Percentiles rank a stretch among this genome's conserved stretches.
phyloP scores from a whole-genome alignment of 179 eudicot genomes.

The Beta corolliflora region DNA sequence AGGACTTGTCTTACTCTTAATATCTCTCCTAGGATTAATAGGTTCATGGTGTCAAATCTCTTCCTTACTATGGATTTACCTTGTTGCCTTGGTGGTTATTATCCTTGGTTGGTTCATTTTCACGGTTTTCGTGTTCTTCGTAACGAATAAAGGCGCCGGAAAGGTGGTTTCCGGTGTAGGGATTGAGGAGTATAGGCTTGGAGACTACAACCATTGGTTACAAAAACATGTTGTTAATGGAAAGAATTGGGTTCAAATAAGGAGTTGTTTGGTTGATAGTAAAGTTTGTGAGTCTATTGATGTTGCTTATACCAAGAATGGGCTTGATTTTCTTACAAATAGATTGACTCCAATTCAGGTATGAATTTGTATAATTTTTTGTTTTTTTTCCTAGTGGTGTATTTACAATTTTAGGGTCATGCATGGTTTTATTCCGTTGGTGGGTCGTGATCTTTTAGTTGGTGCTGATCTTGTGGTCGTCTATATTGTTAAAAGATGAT shows the following conservation, averaged over 20 bases:
- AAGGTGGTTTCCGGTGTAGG: slow-evolving; percentile 47
- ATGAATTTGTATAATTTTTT: neutral
- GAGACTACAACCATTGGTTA: slow-evolving; percentile 65
- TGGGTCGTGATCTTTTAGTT: neutral
- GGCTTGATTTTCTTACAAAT: slow-evolving; percentile 28
- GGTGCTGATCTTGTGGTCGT: neutral
- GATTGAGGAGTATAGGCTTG: slow-evolving; percentile 42
- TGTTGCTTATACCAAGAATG: slow-evolving; percentile 16
- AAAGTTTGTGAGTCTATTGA: slow-evolving; percentile 38
- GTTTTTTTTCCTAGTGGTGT: neutral
- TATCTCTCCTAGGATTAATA: slow-evolving; percentile 45
- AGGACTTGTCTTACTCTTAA: slow-evolving; percentile 36
- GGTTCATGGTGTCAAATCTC: slow-evolving; percentile 43
- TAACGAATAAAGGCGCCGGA: slow-evolving; percentile 56
- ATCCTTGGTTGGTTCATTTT: slow-evolving; percentile 42
- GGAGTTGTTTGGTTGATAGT: slow-evolving; percentile 65
- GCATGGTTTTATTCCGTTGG: no score
- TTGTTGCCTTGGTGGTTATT: slow-evolving; percentile 33
- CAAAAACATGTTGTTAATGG: slow-evolving; percentile 49
- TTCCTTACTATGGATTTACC: slow-evolving; percentile 39
- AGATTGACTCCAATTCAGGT: slow-evolving; percentile 62
- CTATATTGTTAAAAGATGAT: no score
- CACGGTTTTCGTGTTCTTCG: slow-evolving; percentile 46
- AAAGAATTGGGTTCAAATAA: slow-evolving; percentile 49
- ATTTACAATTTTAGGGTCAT: no score